phyloP scores from a whole-genome alignment of 2,329 filamentous ascomycete genomes.

The Penicillium nordicum region DNA sequence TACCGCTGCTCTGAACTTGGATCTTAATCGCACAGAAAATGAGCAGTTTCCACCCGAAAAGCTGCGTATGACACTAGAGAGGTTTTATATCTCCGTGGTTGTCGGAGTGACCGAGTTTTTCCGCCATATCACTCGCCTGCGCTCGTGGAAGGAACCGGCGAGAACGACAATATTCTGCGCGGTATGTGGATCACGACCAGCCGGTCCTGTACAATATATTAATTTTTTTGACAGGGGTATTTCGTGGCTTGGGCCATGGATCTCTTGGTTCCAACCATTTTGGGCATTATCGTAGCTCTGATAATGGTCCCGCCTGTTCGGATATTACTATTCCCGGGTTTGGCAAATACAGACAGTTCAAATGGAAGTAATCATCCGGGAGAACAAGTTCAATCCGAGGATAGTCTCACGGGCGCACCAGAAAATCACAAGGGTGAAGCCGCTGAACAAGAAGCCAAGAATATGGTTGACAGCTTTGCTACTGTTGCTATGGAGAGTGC shows the following conservation, averaged over 20 bases:
- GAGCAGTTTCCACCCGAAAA: conserved; percentile 85
- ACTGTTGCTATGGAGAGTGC: conserved; percentile 71
- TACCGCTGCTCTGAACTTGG: conserved; percentile 62
- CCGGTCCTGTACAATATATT: not conserved
- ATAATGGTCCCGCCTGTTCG: conserved; percentile 64
- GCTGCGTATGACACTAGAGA: conserved; percentile 70
- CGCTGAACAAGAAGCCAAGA: conserved; percentile 76
- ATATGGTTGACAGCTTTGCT: conserved; percentile 72
- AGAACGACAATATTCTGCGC: conserved; percentile 65
- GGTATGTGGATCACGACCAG: conserved; percentile 33
- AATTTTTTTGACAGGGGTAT: conserved; percentile 42
- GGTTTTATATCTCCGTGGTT: conserved; percentile 75
- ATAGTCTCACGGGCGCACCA: conserved; percentile 73
- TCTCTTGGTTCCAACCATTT: conserved; percentile 61
- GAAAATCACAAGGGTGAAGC: conserved; percentile 81
- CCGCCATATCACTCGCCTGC: conserved; percentile 71
- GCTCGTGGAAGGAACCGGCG: conserved; percentile 72
- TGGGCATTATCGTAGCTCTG: conserved; percentile 60
- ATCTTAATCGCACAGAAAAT: conserved; percentile 75
- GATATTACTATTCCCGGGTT: conserved; percentile 65
- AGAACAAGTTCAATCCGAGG: conserved; percentile 69
- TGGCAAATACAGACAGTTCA: conserved; percentile 59
- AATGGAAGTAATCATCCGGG: conserved; percentile 56
- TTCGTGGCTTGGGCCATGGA: conserved; percentile 69
- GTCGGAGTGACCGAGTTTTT: conserved; percentile 63